Percentiles rank a stretch among this genome's conserved stretches.
These are phyloP conservation scores for Syncephalastrum sp. DNA, from an alignment of 371 early-diverging fungal genomes.

Conservation along the genomic window DNA sequence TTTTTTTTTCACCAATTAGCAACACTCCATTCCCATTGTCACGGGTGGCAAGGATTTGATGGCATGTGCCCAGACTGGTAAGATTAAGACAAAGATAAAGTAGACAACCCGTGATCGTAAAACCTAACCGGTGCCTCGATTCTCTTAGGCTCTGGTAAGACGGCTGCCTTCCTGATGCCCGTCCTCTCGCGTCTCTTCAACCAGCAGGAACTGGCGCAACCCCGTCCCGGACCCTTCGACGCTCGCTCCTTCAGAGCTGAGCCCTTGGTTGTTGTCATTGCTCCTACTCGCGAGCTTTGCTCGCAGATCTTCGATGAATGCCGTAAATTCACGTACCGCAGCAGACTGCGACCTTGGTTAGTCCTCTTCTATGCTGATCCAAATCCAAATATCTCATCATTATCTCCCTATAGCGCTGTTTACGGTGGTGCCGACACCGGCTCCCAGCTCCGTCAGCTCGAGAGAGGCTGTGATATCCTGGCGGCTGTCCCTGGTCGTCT, in stretches of 20 bases:
- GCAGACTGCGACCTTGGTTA: slow-evolving; percentile 33
- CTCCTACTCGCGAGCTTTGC: slow-evolving; percentile 49
- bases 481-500: slow-evolving; percentile 98
- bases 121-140: not conserved
- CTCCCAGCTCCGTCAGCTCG: slow-evolving; percentile 82
- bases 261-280: slow-evolving; percentile 41
- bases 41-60: slow-evolving; percentile 67
- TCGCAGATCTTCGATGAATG: slow-evolving; percentile 49
- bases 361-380: not conserved
- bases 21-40: slow-evolving; percentile 67
- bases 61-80: slow-evolving; percentile 82
- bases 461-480: slow-evolving; percentile 90
- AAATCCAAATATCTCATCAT: not conserved
- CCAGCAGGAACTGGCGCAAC: slow-evolving; percentile 10
- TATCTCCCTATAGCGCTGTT: slow-evolving; percentile 49
- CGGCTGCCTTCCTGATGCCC: slow-evolving; percentile 71
- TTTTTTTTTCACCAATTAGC: slow-evolving; percentile 25
- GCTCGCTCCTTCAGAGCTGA: slow-evolving; percentile 22
- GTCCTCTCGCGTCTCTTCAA: slow-evolving; percentile 39
- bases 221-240: slow-evolving; percentile 20
- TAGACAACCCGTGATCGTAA: not conserved
- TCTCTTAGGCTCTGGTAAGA: slow-evolving; percentile 62
- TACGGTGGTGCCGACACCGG: slow-evolving; percentile 91
- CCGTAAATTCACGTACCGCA: slow-evolving; percentile 30
- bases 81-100: not conserved